A percentile compares a stretch with the other conserved stretches of the same genome.
These are phyloP conservation scores for Candida krabiensis DNA, from an alignment of 805 yeast species.

Conservation along the genomic window DNA sequence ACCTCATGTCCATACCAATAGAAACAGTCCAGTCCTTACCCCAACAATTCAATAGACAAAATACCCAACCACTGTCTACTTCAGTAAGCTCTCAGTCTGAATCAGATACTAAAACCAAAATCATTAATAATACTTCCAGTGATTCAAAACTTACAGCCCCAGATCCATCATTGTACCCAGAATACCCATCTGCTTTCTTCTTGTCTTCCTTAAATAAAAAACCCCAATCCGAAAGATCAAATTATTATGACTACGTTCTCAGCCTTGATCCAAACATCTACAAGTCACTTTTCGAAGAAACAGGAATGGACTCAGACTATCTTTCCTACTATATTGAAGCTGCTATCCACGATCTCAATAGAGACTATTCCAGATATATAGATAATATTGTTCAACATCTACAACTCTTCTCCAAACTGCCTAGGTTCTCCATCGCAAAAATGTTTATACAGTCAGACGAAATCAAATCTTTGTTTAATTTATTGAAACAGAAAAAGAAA, in stretches of 20 bases:
- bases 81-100: neutral
- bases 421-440: slow-evolving; percentile 38
- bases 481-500: slow-evolving; percentile 5
- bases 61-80: neutral
- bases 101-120: neutral
- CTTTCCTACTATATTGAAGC: slow-evolving; percentile 50
- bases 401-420: slow-evolving; percentile 31
- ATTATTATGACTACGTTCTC: slow-evolving; percentile 40
- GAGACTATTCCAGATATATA: slow-evolving; percentile 18
- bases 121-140: slow-evolving; percentile 18
- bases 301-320: slow-evolving; percentile 52
- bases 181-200: slow-evolving; percentile 47
- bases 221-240: slow-evolving; percentile 27
- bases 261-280: slow-evolving; percentile 28
- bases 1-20: slow-evolving; percentile 5
- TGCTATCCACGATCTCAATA: slow-evolving; percentile 21
- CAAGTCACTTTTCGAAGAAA: slow-evolving; percentile 34
- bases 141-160: slow-evolving; percentile 36
- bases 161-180: slow-evolving; percentile 15
- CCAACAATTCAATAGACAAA: neutral
- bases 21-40: slow-evolving; percentile 9
- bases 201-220: slow-evolving; percentile 38
- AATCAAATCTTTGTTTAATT: slow-evolving; percentile 13
- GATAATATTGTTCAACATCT: slow-evolving; percentile 25
- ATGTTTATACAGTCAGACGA: slow-evolving; percentile 31